phyloP scores from a whole-genome alignment of 2,329 filamentous ascomycete genomes.

The Intubia oerlemansii region DNA sequence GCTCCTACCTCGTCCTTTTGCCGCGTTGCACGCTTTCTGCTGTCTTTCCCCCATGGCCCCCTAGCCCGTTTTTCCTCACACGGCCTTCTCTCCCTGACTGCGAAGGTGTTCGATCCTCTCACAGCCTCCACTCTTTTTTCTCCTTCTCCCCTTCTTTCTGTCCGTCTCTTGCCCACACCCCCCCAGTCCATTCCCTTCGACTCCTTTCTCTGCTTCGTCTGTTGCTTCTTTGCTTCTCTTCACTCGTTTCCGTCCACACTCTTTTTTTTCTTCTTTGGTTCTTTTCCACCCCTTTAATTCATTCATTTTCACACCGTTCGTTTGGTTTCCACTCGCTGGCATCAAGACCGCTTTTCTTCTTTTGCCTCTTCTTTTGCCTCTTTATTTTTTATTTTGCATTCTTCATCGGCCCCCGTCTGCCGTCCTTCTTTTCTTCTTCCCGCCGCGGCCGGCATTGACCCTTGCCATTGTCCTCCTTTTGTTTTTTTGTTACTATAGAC shows the following conservation, averaged over 20 bases:
- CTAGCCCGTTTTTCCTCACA: too few species aligned
- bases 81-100: too few species aligned
- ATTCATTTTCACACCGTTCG: not conserved
- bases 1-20: too few species aligned
- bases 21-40: too few species aligned
- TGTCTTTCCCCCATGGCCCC: too few species aligned
- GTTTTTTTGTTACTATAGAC: not conserved
- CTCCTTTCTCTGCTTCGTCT: too few species aligned
- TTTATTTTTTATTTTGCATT: too few species aligned
- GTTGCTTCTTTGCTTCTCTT: too few species aligned
- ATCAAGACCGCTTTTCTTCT: not conserved
- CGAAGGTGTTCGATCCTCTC: slow-evolving; percentile 5
- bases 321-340: not conserved
- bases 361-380: not conserved
- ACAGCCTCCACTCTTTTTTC: slow-evolving; percentile 8
- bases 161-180: too few species aligned
- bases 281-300: not conserved
- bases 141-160: slow-evolving; percentile 5
- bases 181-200: slow-evolving; percentile 2
- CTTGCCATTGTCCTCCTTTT: not conserved
- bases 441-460: not conserved
- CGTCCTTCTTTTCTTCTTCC: too few species aligned
- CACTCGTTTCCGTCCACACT: too few species aligned
- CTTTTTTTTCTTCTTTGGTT: slow-evolving; percentile 8
- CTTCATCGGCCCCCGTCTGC: too few species aligned